Evolutionary conservation across 192 early-diverging fungal genomes (phyloP), one percentile per base, ranked within the genome.

Genomic region (Haplosporangium gracile): DNA sequence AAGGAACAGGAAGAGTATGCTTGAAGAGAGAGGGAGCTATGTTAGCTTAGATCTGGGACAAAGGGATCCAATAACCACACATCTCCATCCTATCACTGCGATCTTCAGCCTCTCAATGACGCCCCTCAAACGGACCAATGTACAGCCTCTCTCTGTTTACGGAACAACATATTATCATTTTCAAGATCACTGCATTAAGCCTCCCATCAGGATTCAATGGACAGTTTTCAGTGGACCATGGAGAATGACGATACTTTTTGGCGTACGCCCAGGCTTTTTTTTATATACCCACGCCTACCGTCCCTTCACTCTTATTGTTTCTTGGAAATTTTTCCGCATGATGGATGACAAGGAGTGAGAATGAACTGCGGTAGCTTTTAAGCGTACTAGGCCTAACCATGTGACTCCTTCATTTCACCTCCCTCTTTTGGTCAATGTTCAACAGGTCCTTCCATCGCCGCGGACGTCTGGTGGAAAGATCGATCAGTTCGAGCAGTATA

Each of bases 401-500:
- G 26, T 32, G 29, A 73, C 51, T 49, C 47, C 4, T 53, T 18
- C 24, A 47, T 34, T 20, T 16, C 75, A 8, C 24, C 20, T 63
- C 42, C 40, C 32, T 42, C 26, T 43, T 49, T 57, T 16, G 45
- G 60, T 69, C 45, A 11, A 43, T 53, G 40, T 53, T 70, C 45
- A 16, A 78, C 76, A 88, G 85, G 68, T 86, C 36, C 78, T 91
- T 32, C 79, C 83, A 38, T 72, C 76, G 39, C 82, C 84, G n/a
- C 65, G 76, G 38, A 69, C 89, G 53, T 57, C 79, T 26, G 16
- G 47, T n/a, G 72, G 85, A 83, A 83, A 89, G 63, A n/a, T 53
- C 47, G 81, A 87, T 71, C 76, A 75, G 47, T 88, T 74, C 47
- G 82, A 81, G 63, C 81, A 91, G 29, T 34, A 75, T 77, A 89